A percentile compares a stretch with the other conserved stretches of the same genome.
Evolutionary conservation across 306 rosid species (phyloP).

Genomic region (Calophaca sinica): DNA sequence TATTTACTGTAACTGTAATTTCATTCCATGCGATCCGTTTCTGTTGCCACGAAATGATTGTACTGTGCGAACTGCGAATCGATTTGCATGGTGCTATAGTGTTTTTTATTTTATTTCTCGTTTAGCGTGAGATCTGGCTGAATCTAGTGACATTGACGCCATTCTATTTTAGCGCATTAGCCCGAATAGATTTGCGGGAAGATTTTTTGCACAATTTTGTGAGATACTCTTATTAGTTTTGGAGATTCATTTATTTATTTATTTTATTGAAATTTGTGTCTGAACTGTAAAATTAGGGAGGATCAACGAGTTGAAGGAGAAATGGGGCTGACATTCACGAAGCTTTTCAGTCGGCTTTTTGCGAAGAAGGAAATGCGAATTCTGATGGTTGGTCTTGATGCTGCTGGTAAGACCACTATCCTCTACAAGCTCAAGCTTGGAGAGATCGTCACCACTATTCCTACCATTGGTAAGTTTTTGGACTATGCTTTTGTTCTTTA

Average conservation of each 20-base stretch:
- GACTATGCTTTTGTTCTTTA: not conserved
- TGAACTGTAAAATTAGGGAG: constrained; percentile 44
- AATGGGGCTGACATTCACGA: constrained; percentile 99
- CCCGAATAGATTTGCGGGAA: not conserved
- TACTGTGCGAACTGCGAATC: not conserved
- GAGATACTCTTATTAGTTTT: not conserved
- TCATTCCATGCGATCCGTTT: constrained; percentile 29
- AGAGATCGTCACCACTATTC: constrained; percentile 98
- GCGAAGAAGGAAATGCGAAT: constrained; percentile 99
- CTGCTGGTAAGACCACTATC: constrained; percentile 99
- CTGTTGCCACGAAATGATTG: constrained; percentile 23
- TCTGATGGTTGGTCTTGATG: constrained; percentile 99
- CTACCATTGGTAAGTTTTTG: constrained; percentile 87
- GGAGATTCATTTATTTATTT: not conserved
- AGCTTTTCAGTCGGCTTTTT: constrained; percentile 97
- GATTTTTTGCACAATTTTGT: not conserved
- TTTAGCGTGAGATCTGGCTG: constrained; percentile 54
- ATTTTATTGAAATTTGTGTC: not conserved
- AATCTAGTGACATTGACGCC: constrained; percentile 30
- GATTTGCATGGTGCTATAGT: constrained; percentile 22
- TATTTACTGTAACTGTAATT: not conserved
- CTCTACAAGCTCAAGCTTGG: constrained; percentile 99
- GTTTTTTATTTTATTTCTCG: not conserved
- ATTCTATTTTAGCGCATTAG: too few relatives aligned
- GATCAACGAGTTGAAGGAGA: constrained; percentile 57